Evolutionary conservation across 306 rosid genomes (phyloP).

Genomic region (Cicer cuneatum): DNA sequence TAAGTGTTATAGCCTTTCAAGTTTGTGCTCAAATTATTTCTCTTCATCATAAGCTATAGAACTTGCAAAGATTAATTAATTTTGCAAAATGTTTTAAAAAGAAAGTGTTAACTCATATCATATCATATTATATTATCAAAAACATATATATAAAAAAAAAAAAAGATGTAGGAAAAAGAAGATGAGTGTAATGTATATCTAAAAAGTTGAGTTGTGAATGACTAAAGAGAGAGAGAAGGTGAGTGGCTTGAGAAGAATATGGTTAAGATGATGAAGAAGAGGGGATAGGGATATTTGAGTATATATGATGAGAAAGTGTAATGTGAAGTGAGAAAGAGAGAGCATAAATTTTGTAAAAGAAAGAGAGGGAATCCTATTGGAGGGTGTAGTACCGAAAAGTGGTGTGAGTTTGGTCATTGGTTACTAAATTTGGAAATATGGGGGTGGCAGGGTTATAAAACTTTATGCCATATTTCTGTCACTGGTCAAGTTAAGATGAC

Average conservation of each 20-base stretch:
- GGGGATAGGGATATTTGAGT: conserved; percentile 39
- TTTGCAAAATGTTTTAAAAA: conserved; percentile 42
- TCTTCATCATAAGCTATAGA: conserved; percentile 46
- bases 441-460: conserved; percentile 55
- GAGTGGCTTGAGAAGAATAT: conserved; percentile 43
- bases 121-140: conserved; percentile 9
- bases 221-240: neutral
- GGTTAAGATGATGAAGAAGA: conserved; percentile 40
- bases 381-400: conserved; percentile 49
- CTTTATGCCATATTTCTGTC: conserved; percentile 72
- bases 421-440: conserved; percentile 58
- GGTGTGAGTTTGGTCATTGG: conserved; percentile 61
- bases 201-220: conserved; percentile 41
- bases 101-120: conserved; percentile 50
- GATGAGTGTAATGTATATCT: neutral
- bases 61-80: neutral
- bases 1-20: conserved; percentile 41
- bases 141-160: conserved; percentile 11
- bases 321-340: conserved; percentile 14
- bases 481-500: conserved; percentile 58
- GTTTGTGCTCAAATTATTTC: conserved; percentile 43
- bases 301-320: conserved; percentile 9
- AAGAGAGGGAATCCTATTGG: conserved; percentile 57
- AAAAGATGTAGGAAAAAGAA: neutral
- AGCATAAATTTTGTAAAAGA: conserved; percentile 49